Evolutionary conservation across 352 stramenopile genomes (phyloP).

Genomic region (Phytophthora colocasiae): DNA sequence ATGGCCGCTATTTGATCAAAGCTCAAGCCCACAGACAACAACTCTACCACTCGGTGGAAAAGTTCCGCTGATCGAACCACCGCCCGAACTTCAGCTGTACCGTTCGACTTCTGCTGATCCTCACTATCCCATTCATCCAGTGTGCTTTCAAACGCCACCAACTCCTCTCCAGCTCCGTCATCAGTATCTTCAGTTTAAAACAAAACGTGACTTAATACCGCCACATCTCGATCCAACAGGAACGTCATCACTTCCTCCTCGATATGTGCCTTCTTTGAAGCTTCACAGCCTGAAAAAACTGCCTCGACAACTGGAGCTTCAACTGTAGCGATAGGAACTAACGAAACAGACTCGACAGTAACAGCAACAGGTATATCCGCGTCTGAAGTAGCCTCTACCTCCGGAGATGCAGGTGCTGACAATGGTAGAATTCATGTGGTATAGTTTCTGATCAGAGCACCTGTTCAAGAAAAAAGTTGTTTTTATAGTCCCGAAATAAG

Average conservation of each 20-base stretch:
- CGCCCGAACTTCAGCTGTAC: slow-evolving; percentile 28
- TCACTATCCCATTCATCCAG: slow-evolving; percentile 20
- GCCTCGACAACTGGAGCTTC: slow-evolving; percentile 1
- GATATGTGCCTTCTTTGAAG: neutral
- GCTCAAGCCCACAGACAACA: slow-evolving; percentile 23
- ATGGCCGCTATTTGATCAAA: slow-evolving; percentile 30
- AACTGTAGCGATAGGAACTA: slow-evolving; percentile 2
- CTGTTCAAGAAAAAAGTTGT: too few species aligned
- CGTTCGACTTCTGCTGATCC: slow-evolving; percentile 25
- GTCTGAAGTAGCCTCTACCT: neutral
- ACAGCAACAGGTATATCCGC: neutral
- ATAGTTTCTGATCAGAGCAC: too few species aligned
- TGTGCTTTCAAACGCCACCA: slow-evolving; percentile 26
- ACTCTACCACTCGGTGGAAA: slow-evolving; percentile 25
- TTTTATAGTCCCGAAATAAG: too few species aligned
- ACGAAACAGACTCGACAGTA: too few species aligned
- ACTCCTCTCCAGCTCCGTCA: neutral
- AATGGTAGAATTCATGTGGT: neutral
- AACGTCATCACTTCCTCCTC: slow-evolving; percentile 7
- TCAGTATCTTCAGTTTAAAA: slow-evolving; percentile 14
- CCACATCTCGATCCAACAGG: slow-evolving; percentile 33
- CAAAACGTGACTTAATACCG: slow-evolving; percentile 21
- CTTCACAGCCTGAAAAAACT: neutral
- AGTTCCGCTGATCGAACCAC: slow-evolving; percentile 12
- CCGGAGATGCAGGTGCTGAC: slow-evolving; percentile 7